Evolutionary conservation across 257 asterid species (phyloP).

Genomic region (Solanum piurae): DNA sequence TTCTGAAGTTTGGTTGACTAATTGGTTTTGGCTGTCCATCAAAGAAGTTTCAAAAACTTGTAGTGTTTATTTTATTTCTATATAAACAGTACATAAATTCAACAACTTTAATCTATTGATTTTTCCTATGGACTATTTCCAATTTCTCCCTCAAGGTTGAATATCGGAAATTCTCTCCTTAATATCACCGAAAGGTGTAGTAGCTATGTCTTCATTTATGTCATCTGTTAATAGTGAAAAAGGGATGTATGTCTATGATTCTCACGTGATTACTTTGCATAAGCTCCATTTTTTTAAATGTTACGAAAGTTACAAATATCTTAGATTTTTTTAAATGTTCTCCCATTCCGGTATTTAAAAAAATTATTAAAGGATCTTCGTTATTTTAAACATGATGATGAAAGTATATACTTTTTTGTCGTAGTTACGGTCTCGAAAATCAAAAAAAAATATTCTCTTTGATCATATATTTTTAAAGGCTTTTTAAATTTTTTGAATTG

Average conservation of each 20-base stretch:
- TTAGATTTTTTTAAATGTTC: no score
- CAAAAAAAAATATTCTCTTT: no score
- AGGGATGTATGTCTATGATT: neutral
- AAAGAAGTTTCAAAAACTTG: neutral
- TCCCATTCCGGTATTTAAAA: no score
- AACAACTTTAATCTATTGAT: neutral
- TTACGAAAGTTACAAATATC: no score
- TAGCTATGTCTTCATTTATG: conserved; percentile 7
- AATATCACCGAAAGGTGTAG: conserved; percentile 36
- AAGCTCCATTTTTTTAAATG: no score
- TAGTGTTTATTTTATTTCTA: neutral
- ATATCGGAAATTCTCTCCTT: conserved; percentile 30
- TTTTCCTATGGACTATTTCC: neutral
- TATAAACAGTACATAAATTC: neutral
- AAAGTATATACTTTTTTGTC: neutral
- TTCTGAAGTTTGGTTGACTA: neutral
- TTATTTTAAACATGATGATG: no score
- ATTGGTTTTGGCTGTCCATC: neutral
- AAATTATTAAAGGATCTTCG: no score
- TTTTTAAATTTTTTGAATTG: no score
- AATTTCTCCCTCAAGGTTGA: conserved; percentile 25
- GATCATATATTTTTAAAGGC: no score
- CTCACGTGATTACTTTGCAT: no score
- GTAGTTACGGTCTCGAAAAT: no score
- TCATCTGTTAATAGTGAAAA: neutral